Conservation (phyloP, 2,329 filamentous ascomycete genomes). For the Cladosporium phlei region DNA sequence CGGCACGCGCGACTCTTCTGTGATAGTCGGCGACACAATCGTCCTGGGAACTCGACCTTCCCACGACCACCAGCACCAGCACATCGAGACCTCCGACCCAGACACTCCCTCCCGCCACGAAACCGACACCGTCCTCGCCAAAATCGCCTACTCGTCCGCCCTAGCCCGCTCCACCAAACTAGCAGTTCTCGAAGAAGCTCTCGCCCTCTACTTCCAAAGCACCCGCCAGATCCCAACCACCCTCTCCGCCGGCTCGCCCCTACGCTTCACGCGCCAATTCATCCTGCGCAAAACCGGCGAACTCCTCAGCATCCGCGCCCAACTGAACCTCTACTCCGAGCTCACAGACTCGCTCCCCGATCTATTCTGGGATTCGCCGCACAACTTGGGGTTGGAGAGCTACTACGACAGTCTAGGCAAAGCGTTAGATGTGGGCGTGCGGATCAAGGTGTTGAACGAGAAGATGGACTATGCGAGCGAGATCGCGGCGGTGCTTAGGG, state of each 20-base stretch:
- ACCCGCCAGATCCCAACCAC: conserved; percentile 77
- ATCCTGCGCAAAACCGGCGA: conserved; percentile 93
- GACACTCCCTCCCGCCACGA: conserved; percentile 11
- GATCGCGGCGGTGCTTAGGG: conserved; percentile 81
- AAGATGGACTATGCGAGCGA: conserved; percentile 98
- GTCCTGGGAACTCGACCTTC: conserved; percentile 69
- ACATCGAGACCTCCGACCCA: not conserved
- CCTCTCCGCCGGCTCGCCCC: conserved; percentile 61
- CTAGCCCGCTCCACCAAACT: conserved; percentile 90
- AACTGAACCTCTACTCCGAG: conserved; percentile 94
- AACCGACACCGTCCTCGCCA: conserved; percentile 68
- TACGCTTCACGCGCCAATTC: conserved; percentile 66
- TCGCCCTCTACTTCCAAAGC: conserved; percentile 79
- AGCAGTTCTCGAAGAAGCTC: conserved; percentile 78
- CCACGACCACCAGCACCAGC: conserved; percentile 21
- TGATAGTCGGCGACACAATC: conserved; percentile 81
- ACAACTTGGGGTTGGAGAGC: conserved; percentile 83
- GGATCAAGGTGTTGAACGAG: conserved; percentile 88
- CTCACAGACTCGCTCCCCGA: conserved; percentile 92
- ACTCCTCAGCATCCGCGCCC: conserved; percentile 79
- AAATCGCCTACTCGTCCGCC: conserved; percentile 94
- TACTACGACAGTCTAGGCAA: conserved; percentile 94
- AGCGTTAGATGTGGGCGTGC: conserved; percentile 82
- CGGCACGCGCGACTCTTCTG: conserved; percentile 64
- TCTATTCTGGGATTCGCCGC: conserved; percentile 89